Base-by-base conservation (phyloP, 306 rosid species). In the Fragaria ananassa region DNA sequence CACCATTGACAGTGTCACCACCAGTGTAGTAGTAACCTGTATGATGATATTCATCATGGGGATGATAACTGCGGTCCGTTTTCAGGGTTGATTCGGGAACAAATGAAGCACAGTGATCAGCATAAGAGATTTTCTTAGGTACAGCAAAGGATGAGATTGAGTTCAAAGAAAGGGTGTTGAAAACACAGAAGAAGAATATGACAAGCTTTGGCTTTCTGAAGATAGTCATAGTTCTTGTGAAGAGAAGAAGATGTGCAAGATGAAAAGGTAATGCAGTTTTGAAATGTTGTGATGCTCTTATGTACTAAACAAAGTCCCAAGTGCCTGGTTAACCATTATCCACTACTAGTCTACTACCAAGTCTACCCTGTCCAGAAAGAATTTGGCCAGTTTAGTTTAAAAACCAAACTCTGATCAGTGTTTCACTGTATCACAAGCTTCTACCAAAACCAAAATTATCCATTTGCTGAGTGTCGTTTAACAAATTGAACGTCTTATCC, bases 1-100 rank as follows among this genome's bases (percentile, higher is more conserved):
- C 8, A 34, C 82, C 35, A 12, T 11, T 44, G 42, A n/a, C 42
- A 0, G 71, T 68, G 0, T 58, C 61, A 61, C 82, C 83, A 49
- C 88, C 83, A 31, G 25, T 68, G 77, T 75, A 81, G 85, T 80
- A 85, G 71, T 79, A 85, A 54, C 87, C 91, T 5, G 46, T 54
- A 25, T 85, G 70, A 13, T 3, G 21, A 23, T 5, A 51, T 13
- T 44, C 53, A 39, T 44, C 53, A 45, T 73, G 13, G 4, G 87
- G 85, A 12, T 31, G 54, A 34, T 14, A 29, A 45, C 5, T 6
- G 46, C 4, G 17, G 6, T 6, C 6, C 18, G 3, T 1, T 3
- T 15, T 70, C 65, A 64, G 25, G 45, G 64, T 19, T 47, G 86
- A 57, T 25, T 68, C 69, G 5, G 82, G 89, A 72, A 90, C 81